Base-by-base conservation (phyloP, 371 early-diverging fungal genomes). In the Actinomortierella wolfii region DNA sequence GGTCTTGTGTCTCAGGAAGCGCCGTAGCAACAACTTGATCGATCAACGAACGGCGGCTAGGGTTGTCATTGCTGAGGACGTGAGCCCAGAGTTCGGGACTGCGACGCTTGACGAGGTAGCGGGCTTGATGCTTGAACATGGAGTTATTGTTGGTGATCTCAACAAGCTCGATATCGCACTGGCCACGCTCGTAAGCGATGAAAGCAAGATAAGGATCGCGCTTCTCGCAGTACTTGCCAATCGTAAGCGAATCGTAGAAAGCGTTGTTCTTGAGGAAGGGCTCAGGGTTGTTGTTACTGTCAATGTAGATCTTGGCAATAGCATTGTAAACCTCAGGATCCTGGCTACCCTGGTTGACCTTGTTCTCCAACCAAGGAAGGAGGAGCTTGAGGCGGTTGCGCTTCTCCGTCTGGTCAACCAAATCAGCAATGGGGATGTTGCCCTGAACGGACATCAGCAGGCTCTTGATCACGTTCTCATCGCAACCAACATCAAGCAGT, bases 41-140 rank as follows among this genome's bases (percentile, higher is more conserved):
- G 67, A 98, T 88, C 59, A 98, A 79, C 65, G 90, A 85, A 50
- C 96, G 87, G 20, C 95, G 89, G 79, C 90, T 87, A 43, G 89
- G 85, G 64, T 95, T 96, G 59, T 85, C 84, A 42, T 87, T 82
- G 53, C 82, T 84, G 56, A 98, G 78, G 1, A 93, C 97, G 77
- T 81, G 82, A 47, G 81, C 81, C 98, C 98, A 98, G 46, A 98
- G 79, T 20, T 83, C 84, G 18, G 81, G 78, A 71, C 96, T 95
- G 49, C 95, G 91, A 24, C 97, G 87, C 61, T 89, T 89, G 50
- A 97, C 94, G 39, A 98, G 82, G 64, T 98, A 97, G 50, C 96
- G 92, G 1, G 98, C 93, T 83, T 97, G 97, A 67, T 97, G 97
- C 85, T 98, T 98, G 83, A 96, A 98, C 99, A 98, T 98, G 49